Evolutionary conservation across 1,139 yeast genomes (phyloP).

Genomic region (Suhomyces wounanorum): DNA sequence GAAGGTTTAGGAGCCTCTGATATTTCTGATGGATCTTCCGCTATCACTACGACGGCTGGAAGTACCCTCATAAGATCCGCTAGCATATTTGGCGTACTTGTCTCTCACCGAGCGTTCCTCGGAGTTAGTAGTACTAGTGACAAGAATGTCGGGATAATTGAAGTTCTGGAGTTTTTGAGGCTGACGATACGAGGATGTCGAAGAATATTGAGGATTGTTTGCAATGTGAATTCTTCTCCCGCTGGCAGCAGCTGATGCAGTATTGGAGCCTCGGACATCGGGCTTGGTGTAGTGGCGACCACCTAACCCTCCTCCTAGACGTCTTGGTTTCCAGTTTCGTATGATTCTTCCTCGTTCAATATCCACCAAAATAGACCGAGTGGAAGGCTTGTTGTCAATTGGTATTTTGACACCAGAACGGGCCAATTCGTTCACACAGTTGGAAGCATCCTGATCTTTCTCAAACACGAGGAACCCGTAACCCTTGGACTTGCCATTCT

Average conservation of each 20-base stretch:
- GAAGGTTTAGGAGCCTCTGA: slow-evolving; percentile 16
- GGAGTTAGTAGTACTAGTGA: neutral
- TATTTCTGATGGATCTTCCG: slow-evolving; percentile 28
- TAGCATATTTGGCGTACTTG: slow-evolving; percentile 35
- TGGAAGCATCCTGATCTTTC: slow-evolving; percentile 55
- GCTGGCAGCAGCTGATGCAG: slow-evolving; percentile 58
- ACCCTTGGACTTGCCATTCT: slow-evolving; percentile 62
- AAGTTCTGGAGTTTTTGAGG: slow-evolving; percentile 2
- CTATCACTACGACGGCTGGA: slow-evolving; percentile 9
- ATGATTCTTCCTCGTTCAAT: slow-evolving; percentile 80
- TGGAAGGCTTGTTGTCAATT: slow-evolving; percentile 18
- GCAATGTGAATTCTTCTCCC: slow-evolving; percentile 31
- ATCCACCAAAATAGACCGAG: slow-evolving; percentile 60
- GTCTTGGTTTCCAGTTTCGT: slow-evolving; percentile 77
- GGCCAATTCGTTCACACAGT: slow-evolving; percentile 60
- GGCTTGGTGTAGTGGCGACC: slow-evolving; percentile 52
- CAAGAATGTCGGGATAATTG: neutral
- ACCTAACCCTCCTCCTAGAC: slow-evolving; percentile 69
- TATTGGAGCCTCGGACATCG: slow-evolving; percentile 41
- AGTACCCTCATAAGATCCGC: slow-evolving; percentile 10
- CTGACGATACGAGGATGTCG: slow-evolving; percentile 4
- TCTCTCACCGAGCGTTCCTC: slow-evolving; percentile 28
- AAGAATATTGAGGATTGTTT: slow-evolving; percentile 15
- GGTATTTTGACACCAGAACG: slow-evolving; percentile 48
- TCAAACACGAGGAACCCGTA: slow-evolving; percentile 83